These are phyloP conservation scores for Mucor velutinosus DNA, from an alignment of 371 early-diverging fungal genomes.

Conservation along the genomic window DNA sequence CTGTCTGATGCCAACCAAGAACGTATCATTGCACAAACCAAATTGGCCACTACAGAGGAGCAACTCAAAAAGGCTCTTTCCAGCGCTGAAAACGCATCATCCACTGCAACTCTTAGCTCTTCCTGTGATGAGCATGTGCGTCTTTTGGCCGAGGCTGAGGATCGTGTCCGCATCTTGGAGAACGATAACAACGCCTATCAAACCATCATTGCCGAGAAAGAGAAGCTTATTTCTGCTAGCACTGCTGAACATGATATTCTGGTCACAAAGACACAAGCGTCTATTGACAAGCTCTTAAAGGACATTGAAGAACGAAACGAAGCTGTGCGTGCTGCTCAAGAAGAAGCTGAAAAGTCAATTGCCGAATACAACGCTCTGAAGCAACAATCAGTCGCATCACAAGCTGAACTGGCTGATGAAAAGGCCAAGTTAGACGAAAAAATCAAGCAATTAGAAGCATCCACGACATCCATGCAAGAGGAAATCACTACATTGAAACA, in stretches of 20 bases:
- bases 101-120: not conserved
- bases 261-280: not conserved
- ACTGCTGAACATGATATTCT: conserved; percentile 1
- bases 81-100: not conserved
- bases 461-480: not conserved
- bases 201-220: not conserved
- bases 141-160: conserved; percentile 13
- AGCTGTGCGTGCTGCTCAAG: conserved; percentile 4
- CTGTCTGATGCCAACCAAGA: conserved; percentile 15
- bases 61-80: not conserved
- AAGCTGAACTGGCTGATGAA: conserved; percentile 19
- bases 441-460: conserved; percentile 6
- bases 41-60: conserved; percentile 15
- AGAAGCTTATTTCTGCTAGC: not conserved
- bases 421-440: conserved; percentile 18
- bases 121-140: conserved; percentile 13
- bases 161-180: conserved; percentile 18
- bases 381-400: conserved; percentile 23
- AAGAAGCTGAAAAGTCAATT: conserved; percentile 7
- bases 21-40: conserved; percentile 19
- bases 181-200: conserved; percentile 7
- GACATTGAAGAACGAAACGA: conserved; percentile 8
- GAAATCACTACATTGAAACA: conserved; percentile 7
- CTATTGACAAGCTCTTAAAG: conserved; percentile 10
- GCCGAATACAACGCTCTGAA: conserved; percentile 21